Evolutionary conservation across 2,329 filamentous ascomycete species (phyloP).

Genomic region (Epichloe festucae): DNA sequence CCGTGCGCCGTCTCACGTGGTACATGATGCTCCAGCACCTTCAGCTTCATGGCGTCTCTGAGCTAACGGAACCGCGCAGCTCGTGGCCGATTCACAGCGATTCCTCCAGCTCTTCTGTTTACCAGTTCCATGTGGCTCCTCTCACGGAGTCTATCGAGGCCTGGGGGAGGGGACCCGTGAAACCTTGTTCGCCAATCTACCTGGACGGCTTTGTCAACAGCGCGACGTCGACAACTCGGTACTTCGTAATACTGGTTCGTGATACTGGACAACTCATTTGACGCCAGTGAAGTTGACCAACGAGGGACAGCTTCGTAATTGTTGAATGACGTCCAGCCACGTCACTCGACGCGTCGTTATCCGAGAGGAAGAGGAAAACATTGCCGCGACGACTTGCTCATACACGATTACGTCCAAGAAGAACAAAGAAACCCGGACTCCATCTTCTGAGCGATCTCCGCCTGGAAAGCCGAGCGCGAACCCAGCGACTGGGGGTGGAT

Average conservation of each 20-base stretch:
- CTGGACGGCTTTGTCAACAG: not conserved
- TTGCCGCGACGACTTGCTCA: not conserved
- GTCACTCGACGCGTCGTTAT: not conserved
- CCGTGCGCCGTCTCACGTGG: conserved; percentile 15
- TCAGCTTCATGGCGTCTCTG: conserved; percentile 4
- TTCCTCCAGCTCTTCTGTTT: not conserved
- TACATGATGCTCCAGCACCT: conserved; percentile 6
- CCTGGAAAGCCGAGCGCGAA: not conserved
- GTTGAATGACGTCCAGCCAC: not conserved
- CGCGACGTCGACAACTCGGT: not conserved
- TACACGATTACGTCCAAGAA: not conserved
- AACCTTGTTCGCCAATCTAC: not conserved
- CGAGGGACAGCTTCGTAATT: not conserved
- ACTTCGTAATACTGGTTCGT: not conserved
- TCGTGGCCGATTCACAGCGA: not conserved
- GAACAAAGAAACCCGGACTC: not conserved
- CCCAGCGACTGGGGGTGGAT: not conserved
- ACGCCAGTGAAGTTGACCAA: not conserved
- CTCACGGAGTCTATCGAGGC: conserved; percentile 9
- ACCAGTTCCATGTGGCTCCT: conserved; percentile 9
- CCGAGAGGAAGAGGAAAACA: too few species aligned
- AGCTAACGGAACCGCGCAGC: not conserved
- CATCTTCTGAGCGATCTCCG: not conserved
- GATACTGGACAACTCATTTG: not conserved
- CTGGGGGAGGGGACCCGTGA: conserved; percentile 14